These are phyloP conservation scores for Backusella sp. DNA, from an alignment of 192 early-diverging fungal genomes.

Conservation along the genomic window DNA sequence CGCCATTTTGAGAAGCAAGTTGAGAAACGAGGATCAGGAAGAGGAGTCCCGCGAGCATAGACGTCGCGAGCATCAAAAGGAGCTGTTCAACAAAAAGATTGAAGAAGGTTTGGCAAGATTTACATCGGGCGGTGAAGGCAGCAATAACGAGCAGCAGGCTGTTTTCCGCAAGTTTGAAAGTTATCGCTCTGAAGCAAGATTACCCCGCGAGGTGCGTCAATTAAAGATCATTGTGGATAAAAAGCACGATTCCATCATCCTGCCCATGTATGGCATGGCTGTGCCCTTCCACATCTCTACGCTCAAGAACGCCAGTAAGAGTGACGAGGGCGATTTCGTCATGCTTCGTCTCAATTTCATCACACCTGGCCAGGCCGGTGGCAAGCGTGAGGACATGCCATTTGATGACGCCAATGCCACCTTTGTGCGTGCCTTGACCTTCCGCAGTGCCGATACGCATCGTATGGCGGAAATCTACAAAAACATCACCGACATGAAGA, in stretches of 20 bases:
- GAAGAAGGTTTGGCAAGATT: constrained; percentile 81
- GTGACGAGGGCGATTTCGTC: constrained; percentile 89
- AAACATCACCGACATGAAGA: constrained; percentile 90
- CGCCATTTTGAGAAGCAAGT: constrained; percentile 73
- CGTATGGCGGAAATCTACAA: constrained; percentile 84
- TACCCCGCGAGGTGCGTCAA: constrained; percentile 79
- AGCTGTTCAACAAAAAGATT: constrained; percentile 72
- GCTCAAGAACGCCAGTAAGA: constrained; percentile 91
- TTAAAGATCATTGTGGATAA: constrained; percentile 90
- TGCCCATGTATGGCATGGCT: constrained; percentile 93
- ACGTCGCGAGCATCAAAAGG: constrained; percentile 86
- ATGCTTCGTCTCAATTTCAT: constrained; percentile 94
- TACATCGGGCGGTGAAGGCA: constrained; percentile 46
- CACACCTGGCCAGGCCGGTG: constrained; percentile 88
- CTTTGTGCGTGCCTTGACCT: constrained; percentile 92
- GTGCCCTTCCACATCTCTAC: constrained; percentile 99
- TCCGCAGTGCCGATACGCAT: constrained; percentile 80
- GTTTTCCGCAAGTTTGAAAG: constrained; percentile 91
- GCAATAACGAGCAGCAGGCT: constrained; percentile 64
- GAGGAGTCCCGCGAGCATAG: constrained; percentile 77
- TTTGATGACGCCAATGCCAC: constrained; percentile 86
- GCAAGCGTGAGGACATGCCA: constrained; percentile 87
- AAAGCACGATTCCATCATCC: constrained; percentile 81
- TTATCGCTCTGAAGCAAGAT: constrained; percentile 85
- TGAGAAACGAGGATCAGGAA: constrained; percentile 76